phyloP scores from a whole-genome alignment of 2,329 filamentous ascomycete genomes.

The Rutstroemia sp. region DNA sequence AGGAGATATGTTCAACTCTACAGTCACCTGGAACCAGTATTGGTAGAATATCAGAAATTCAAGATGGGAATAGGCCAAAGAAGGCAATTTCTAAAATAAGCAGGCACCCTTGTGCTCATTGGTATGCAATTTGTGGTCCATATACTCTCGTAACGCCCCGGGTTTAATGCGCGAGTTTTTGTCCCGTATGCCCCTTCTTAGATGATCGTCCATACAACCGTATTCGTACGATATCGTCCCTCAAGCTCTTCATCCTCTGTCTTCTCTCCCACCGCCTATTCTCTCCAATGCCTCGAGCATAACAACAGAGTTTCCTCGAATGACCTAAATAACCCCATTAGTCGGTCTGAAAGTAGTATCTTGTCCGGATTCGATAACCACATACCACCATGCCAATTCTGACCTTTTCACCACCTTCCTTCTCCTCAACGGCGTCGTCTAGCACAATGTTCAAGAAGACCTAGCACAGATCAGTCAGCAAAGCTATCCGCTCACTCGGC shows the following conservation, averaged over 20 bases:
- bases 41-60: no score
- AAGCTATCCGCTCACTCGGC: neutral
- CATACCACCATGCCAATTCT: constrained; percentile 86
- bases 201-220: neutral
- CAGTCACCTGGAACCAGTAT: neutral
- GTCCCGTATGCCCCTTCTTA: neutral
- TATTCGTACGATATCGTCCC: neutral
- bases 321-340: constrained; percentile 51
- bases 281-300: constrained; percentile 83
- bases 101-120: neutral
- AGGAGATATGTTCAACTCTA: neutral
- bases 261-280: constrained; percentile 50
- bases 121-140: constrained; percentile 9
- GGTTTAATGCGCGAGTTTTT: constrained; percentile 6
- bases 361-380: constrained; percentile 18
- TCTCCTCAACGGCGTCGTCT: constrained; percentile 94
- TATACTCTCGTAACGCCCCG: constrained; percentile 7
- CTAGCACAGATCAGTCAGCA: constrained; percentile 37
- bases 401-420: constrained; percentile 82
- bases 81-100: neutral
- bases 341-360: neutral
- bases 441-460: constrained; percentile 98
- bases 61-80: no score
- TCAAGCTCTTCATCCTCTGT: constrained; percentile 27
- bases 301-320: constrained; percentile 95